These are phyloP conservation scores for Penicillium alfredii DNA, from an alignment of 495 filamentous ascomycete species.

Conservation along the genomic window DNA sequence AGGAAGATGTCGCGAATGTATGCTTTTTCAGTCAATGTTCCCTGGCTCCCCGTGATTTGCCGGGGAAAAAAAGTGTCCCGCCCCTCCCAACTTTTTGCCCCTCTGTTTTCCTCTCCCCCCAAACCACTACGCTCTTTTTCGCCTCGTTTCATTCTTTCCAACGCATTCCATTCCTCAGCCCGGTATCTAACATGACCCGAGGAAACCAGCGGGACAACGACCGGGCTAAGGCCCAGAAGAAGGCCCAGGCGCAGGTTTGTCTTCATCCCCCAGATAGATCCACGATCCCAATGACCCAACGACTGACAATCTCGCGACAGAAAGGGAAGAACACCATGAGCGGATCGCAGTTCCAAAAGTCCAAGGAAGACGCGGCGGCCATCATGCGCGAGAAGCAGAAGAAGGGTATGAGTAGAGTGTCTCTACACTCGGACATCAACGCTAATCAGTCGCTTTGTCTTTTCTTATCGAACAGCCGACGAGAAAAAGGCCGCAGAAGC, in stretches of 20 bases:
- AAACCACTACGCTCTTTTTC: constrained; percentile 7
- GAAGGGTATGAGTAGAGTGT: constrained; percentile 65
- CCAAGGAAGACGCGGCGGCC: constrained; percentile 69
- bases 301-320: constrained; percentile 38
- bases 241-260: constrained; percentile 42
- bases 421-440: too few relatives aligned
- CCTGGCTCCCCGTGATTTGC: constrained; percentile 3
- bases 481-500: constrained; percentile 26
- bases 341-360: constrained; percentile 62
- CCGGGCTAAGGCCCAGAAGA: constrained; percentile 74
- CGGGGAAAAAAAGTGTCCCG: too few relatives aligned
- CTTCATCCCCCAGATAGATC: constrained; percentile 14
- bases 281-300: neutral
- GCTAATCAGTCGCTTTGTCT: too few relatives aligned
- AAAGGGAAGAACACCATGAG: constrained; percentile 54
- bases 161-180: neutral
- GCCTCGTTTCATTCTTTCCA: neutral
- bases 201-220: constrained; percentile 91
- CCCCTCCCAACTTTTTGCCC: too few relatives aligned
- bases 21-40: too few relatives aligned
- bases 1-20: too few relatives aligned
- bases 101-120: too few relatives aligned
- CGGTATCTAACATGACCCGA: constrained; percentile 62
- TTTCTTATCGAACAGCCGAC: constrained; percentile 21
- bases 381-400: constrained; percentile 91